Percentiles rank a stretch among this genome's conserved stretches.
phyloP scores from a whole-genome alignment of 2,329 filamentous ascomycete genomes.

The Aspergillus hortae region DNA sequence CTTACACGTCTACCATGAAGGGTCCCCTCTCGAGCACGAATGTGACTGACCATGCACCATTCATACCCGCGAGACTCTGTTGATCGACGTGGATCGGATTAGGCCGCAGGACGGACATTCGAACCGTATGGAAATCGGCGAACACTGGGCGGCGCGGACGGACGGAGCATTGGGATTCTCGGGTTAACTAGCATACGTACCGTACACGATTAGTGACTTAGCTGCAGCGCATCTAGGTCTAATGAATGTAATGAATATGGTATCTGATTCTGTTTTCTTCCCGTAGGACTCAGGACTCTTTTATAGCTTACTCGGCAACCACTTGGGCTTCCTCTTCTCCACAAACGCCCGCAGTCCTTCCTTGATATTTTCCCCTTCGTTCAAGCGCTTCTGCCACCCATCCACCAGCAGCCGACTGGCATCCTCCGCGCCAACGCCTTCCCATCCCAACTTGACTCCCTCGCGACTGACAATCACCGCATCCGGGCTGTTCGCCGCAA shows the following conservation, averaged over 20 bases:
- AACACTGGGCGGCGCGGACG: conserved; percentile 25
- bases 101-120: conserved; percentile 23
- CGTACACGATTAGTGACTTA: conserved; percentile 14
- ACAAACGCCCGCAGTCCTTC: conserved; percentile 74
- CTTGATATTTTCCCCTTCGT: conserved; percentile 67
- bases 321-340: conserved; percentile 67
- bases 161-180: conserved; percentile 19
- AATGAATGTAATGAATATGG: conserved; percentile 12
- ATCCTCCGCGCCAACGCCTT: conserved; percentile 61
- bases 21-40: conserved; percentile 26
- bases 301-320: conserved; percentile 47
- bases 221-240: conserved; percentile 18
- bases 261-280: conserved; percentile 3
- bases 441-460: conserved; percentile 70
- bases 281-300: not conserved
- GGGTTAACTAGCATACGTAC: conserved; percentile 14
- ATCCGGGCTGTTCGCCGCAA: conserved; percentile 69
- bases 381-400: conserved; percentile 57
- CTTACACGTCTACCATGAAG: conserved; percentile 14
- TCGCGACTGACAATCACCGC: conserved; percentile 70
- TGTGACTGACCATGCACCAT: conserved; percentile 11
- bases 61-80: conserved; percentile 8
- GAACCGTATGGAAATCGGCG: conserved; percentile 29
- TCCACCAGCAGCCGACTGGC: conserved; percentile 57
- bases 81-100: conserved; percentile 18